These are phyloP conservation scores for Lathyrus oleraceus DNA, from an alignment of 306 rosid species.

Conservation along the genomic window DNA sequence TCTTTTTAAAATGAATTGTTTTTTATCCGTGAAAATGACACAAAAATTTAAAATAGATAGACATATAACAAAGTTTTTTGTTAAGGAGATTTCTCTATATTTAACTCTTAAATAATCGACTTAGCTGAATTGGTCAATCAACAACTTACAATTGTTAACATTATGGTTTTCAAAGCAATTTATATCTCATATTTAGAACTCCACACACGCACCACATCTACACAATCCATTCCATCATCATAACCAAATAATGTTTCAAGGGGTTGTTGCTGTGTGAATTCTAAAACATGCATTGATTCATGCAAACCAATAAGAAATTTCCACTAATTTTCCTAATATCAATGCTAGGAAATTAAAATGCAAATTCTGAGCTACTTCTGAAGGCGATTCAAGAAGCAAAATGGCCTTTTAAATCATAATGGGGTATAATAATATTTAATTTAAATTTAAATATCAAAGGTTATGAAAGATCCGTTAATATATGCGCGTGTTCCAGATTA, in stretches of 20 bases:
- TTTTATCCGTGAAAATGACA: too few species aligned
- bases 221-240: not conserved
- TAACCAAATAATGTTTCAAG: not conserved
- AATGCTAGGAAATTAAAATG: slow-evolving; percentile 17
- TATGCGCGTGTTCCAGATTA: not conserved
- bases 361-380: slow-evolving; percentile 33
- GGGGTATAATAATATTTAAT: not conserved
- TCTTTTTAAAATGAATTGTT: too few species aligned
- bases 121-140: not conserved
- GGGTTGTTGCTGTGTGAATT: not conserved
- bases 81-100: not conserved
- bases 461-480: not conserved
- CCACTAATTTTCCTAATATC: slow-evolving; percentile 18
- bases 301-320: slow-evolving; percentile 5
- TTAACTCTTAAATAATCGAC: not conserved
- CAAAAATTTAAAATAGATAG: too few species aligned
- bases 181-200: not conserved
- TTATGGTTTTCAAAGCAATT: too few species aligned
- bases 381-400: not conserved
- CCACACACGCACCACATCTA: not conserved
- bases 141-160: not conserved
- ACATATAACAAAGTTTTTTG: too few species aligned
- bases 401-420: not conserved
- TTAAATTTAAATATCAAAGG: not conserved
- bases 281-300: slow-evolving; percentile 5